Evolutionary conservation across 2,329 filamentous ascomycete species (phyloP).

Genomic region (Cercospora canescens): DNA sequence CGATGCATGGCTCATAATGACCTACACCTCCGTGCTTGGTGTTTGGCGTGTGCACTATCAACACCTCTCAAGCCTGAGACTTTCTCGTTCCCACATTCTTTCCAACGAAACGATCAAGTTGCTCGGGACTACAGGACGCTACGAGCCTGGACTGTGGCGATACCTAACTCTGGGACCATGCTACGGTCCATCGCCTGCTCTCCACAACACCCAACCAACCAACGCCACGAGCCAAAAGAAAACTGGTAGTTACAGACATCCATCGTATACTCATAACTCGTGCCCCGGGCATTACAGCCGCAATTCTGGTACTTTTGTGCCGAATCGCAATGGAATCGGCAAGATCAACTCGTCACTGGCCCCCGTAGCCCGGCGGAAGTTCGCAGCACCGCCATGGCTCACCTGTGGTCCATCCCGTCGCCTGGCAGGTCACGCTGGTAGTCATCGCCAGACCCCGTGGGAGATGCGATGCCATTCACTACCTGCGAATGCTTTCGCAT

Average conservation of each 20-base stretch:
- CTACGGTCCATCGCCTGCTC: background rate
- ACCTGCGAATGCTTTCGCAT: background rate
- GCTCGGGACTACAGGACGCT: background rate
- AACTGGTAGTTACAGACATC: background rate
- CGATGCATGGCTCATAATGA: background rate
- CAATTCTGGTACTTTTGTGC: background rate
- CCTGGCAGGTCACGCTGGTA: background rate
- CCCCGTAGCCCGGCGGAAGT: background rate
- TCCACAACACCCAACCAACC: background rate
- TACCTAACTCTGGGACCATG: background rate
- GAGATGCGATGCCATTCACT: background rate
- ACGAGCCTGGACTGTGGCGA: background rate
- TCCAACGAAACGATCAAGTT: background rate
- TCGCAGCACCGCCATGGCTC: background rate
- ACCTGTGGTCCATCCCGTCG: background rate
- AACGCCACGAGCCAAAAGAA: background rate
- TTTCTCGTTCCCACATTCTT: too few relatives aligned
- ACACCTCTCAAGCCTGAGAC: background rate
- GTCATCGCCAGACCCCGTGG: background rate
- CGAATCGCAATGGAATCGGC: background rate
- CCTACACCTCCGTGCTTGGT: too few relatives aligned
- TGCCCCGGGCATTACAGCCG: background rate
- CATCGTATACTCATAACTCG: background rate
- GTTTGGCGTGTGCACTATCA: background rate
- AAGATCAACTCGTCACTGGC: background rate